These are phyloP conservation scores for Aureobasidium pullulans DNA, from an alignment of 2,329 filamentous ascomycete species.

Conservation along the genomic window DNA sequence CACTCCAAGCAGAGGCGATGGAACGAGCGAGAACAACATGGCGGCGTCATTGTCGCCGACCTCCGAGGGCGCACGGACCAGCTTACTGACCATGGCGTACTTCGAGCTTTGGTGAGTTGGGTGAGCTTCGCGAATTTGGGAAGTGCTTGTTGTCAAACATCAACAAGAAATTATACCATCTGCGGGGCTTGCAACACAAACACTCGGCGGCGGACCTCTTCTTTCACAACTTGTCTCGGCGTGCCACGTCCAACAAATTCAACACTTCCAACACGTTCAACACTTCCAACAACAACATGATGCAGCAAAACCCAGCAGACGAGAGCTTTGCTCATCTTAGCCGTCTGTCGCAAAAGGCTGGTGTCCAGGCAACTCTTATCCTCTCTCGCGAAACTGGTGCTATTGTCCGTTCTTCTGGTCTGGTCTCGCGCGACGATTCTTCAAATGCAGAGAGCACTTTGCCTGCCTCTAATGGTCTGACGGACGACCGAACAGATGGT, in stretches of 20 bases:
- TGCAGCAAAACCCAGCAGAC: slow-evolving; percentile 24
- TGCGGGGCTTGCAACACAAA: neutral
- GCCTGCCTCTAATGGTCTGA: slow-evolving; percentile 15
- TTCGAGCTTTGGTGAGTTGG: neutral
- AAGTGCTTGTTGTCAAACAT: slow-evolving; percentile 5
- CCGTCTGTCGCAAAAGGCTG: slow-evolving; percentile 67
- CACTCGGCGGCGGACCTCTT: neutral
- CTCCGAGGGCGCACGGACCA: too few species aligned
- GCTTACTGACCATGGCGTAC: neutral
- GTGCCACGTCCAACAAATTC: neutral
- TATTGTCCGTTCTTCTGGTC: slow-evolving; percentile 67
- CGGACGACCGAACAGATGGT: slow-evolving; percentile 21
- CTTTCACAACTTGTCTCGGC: neutral
- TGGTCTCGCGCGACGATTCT: slow-evolving; percentile 53
- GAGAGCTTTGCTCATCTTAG: slow-evolving; percentile 59
- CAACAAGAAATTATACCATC: neutral
- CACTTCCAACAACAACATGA: neutral
- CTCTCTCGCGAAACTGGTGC: slow-evolving; percentile 64
- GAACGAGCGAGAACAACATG: neutral
- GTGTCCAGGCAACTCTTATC: slow-evolving; percentile 70
- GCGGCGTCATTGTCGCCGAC: neutral
- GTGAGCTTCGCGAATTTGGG: neutral
- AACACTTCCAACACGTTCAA: neutral
- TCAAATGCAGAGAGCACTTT: slow-evolving; percentile 34
- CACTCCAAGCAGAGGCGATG: neutral